Conservation (phyloP, 1,284 basidiomycete species). For the Puccinia hordei region DNA sequence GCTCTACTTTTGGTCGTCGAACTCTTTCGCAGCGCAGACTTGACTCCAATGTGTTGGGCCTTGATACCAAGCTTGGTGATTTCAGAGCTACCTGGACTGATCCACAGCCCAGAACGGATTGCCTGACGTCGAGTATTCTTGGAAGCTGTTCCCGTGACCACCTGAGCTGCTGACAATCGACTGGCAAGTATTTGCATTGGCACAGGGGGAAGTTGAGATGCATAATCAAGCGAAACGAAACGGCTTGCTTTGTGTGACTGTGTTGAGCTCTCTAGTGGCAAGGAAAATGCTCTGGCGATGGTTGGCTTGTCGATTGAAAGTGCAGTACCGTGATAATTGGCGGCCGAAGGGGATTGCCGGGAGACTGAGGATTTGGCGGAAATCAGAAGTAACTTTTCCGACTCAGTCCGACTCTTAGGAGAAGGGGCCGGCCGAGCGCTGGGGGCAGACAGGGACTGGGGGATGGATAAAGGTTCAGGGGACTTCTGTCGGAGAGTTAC, state of each 20-base stretch:
- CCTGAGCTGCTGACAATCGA: slow-evolving; percentile 37
- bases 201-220: slow-evolving; percentile 23
- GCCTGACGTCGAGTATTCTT: slow-evolving; percentile 41
- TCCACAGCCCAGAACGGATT: slow-evolving; percentile 41
- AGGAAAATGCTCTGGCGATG: slow-evolving; percentile 13
- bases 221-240: slow-evolving; percentile 39
- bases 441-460: neutral
- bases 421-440: slow-evolving; percentile 2
- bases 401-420: slow-evolving; percentile 7
- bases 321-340: neutral
- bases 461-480: neutral
- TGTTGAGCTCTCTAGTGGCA: slow-evolving; percentile 23
- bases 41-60: slow-evolving; percentile 43
- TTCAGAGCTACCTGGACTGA: slow-evolving; percentile 36
- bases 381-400: neutral
- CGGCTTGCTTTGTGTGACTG: neutral
- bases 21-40: slow-evolving; percentile 22
- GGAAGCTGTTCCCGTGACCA: slow-evolving; percentile 35
- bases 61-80: slow-evolving; percentile 39
- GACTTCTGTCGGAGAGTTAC: slow-evolving; percentile 21
- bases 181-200: slow-evolving; percentile 38
- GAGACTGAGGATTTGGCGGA: neutral
- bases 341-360: neutral
- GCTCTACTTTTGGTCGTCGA: neutral
- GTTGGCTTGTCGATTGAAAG: slow-evolving; percentile 7